Percentiles rank a stretch among this genome's conserved stretches.
Conservation (phyloP, 257 asterid genomes). For the Linaria vulgaris region DNA sequence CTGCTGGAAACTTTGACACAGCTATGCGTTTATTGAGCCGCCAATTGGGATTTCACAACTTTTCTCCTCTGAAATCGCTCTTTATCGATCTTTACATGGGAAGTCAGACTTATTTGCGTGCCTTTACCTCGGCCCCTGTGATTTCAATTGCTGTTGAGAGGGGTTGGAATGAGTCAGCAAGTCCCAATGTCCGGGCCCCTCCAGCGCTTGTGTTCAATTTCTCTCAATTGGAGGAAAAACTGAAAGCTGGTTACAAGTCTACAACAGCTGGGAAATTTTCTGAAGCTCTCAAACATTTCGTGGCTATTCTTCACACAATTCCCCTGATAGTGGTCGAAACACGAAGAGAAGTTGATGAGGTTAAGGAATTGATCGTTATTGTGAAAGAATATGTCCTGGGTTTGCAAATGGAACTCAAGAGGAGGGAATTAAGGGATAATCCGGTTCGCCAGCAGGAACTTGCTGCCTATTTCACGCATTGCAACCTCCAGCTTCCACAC, state of each 20-base stretch:
- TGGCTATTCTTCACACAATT: conserved; percentile 64
- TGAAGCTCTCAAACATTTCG: conserved; percentile 66
- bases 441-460: conserved; percentile 85
- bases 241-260: conserved; percentile 68
- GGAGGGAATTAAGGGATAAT: conserved; percentile 64
- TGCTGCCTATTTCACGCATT: conserved; percentile 91
- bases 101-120: conserved; percentile 74
- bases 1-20: conserved; percentile 91
- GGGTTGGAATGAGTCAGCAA: conserved; percentile 76
- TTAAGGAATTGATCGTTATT: conserved; percentile 63
- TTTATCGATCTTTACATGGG: conserved; percentile 74
- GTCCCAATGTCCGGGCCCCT: conserved; percentile 72
- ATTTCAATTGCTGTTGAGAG: conserved; percentile 72
- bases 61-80: conserved; percentile 60
- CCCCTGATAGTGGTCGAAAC: conserved; percentile 80
- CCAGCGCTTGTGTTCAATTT: conserved; percentile 74
- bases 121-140: conserved; percentile 69
- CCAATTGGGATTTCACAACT: conserved; percentile 74
- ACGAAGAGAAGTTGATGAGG: conserved; percentile 80
- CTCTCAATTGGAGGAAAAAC: conserved; percentile 77
- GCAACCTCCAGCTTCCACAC: conserved; percentile 78
- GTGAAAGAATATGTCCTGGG: conserved; percentile 77
- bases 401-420: conserved; percentile 75
- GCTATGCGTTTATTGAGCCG: conserved; percentile 90
- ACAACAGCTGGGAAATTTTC: conserved; percentile 73